Evolutionary conservation across 1,284 basidiomycete species (phyloP), one percentile per base, ranked within the genome.

Genomic region (Sanguinoderma infundibulare): DNA sequence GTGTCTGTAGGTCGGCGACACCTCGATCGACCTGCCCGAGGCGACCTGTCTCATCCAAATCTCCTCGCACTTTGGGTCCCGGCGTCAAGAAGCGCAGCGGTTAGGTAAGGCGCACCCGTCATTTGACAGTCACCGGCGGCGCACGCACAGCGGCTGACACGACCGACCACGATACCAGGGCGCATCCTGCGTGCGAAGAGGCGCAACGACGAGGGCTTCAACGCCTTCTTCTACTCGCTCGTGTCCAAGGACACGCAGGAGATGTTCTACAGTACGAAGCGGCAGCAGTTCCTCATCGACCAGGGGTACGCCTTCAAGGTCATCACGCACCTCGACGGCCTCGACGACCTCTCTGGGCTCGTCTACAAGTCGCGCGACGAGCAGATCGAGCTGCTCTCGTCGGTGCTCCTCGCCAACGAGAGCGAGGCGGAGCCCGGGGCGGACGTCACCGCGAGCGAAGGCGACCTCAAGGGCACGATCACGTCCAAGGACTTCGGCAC

Each of bases 21-120:
- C 98, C 34, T 98, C 96, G 44, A 99, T 99, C 75, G 98, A 99
- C 81, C 79, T 99, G 56, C 98, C 98, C 28, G 98, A 99, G 80
- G 98, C 98, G 53, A 99, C 98, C 7, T 99, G 98, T 78, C 86
- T 99, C 65, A 99, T 99, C 69, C 98, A 99, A 79, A 98, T 99
- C 68, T 98, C 96, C n/a, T 98, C 96, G 17, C 98, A 99, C 78
- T 99, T 99, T 77, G 98, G 98, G 26, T 98, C 97, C 40, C 91
- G 98, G 64, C 84, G 98, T 67, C 98, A 99, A 79, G 98, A 99
- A 78, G 98, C 98, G 5, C 98, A 99, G 75, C 86, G 98, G 63
- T 80, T 99, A 53, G 96, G 96, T 89, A 72, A 66, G 82, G 75
- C 38, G 0, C 15, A 17, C 24, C n/a, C 22, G 17, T 44, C 36